These are phyloP conservation scores for Crithidia fasciculata DNA, from an alignment of 208 protist species.

Conservation along the genomic window DNA sequence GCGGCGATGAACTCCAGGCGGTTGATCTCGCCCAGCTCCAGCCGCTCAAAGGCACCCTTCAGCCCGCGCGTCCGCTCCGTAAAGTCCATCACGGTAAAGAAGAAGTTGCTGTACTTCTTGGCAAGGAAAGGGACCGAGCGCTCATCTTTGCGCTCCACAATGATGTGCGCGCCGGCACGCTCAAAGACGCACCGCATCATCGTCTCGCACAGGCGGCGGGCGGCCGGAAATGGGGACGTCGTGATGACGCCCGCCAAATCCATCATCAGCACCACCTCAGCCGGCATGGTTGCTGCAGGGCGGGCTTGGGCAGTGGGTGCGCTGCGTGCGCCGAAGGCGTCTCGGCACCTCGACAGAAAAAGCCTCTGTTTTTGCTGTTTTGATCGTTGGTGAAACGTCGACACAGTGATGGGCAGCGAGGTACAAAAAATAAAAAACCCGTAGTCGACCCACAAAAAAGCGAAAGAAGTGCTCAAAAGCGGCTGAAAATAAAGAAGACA, in stretches of 20 bases:
- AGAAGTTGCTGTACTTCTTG: constrained; percentile 76
- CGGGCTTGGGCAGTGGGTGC: no score
- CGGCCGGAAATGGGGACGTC: constrained; percentile 67
- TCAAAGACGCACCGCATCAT: constrained; percentile 82
- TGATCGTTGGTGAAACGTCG: no score
- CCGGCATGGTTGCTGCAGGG: constrained; percentile 44
- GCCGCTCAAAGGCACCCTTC: constrained; percentile 60
- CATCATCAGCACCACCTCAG: constrained; percentile 82
- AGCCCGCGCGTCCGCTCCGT: constrained; percentile 59
- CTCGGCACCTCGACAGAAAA: no score
- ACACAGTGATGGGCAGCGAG: no score
- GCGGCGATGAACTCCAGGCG: constrained; percentile 64
- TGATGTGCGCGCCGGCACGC: constrained; percentile 59
- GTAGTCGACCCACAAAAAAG: no score
- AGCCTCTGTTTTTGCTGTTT: no score
- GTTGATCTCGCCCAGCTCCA: constrained; percentile 79
- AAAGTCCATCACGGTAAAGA: constrained; percentile 68
- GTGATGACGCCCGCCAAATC: constrained; percentile 74
- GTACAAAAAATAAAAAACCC: no score
- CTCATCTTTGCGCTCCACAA: constrained; percentile 36
- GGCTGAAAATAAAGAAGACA: no score
- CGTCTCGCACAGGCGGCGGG: constrained; percentile 64
- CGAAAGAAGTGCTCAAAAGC: no score
- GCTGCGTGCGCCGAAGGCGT: no score
- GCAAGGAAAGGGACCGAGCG: constrained; percentile 56